Evolutionary conservation across 352 stramenopile species (phyloP).

Genomic region (Phytophthora niederhauseri): DNA sequence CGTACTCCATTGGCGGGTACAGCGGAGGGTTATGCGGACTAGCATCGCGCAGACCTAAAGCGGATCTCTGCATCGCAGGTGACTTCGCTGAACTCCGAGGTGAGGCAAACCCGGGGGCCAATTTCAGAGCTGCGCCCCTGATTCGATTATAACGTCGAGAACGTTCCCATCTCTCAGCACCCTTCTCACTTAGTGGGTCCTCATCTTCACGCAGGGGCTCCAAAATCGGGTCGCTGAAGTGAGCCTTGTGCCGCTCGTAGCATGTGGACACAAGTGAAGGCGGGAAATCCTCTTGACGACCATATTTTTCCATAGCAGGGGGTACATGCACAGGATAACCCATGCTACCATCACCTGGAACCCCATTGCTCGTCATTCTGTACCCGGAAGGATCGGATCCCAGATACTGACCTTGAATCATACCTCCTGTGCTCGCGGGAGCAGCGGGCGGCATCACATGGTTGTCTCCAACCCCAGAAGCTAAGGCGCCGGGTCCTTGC

Average conservation of each 20-base stretch:
- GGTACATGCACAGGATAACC: conserved; percentile 26
- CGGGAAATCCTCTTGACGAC: conserved; percentile 61
- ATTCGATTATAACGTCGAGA: conserved; percentile 69
- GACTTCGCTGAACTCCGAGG: conserved; percentile 26
- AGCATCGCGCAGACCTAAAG: conserved; percentile 14
- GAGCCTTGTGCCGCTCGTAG: conserved; percentile 68
- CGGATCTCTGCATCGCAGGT: conserved; percentile 9
- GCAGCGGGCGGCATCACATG: conserved; percentile 11
- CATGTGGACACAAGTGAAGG: conserved; percentile 53
- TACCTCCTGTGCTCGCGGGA: conserved; percentile 23
- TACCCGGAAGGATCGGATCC: conserved; percentile 25
- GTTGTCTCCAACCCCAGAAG: conserved; percentile 3
- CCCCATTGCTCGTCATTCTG: conserved; percentile 16
- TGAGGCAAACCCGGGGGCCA: conserved; percentile 68
- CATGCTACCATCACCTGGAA: conserved; percentile 12
- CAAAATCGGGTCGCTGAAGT: conserved; percentile 79
- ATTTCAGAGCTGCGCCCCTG: conserved; percentile 52
- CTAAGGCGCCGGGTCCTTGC: conserved; percentile 10
- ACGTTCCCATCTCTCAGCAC: conserved; percentile 71
- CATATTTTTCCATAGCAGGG: conserved; percentile 42
- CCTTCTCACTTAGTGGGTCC: conserved; percentile 78
- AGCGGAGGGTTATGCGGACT: conserved; percentile 24
- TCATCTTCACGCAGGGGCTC: conserved; percentile 71
- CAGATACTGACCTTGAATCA: conserved; percentile 31
- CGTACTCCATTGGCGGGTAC: conserved; percentile 45